phyloP scores from a whole-genome alignment of 805 yeast genomes.

The Tetrapisispora taiwanensis region DNA sequence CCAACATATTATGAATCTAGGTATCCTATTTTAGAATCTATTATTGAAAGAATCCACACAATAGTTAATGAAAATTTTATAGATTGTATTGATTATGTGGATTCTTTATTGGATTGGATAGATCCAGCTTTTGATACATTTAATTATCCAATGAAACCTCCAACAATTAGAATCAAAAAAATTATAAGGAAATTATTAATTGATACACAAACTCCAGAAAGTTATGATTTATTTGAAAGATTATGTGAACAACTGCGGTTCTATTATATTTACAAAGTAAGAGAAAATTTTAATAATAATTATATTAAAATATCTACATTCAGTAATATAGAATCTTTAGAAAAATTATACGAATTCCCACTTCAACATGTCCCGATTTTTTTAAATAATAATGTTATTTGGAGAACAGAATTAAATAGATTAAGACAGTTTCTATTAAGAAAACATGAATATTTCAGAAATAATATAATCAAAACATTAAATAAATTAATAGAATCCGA shows the following conservation, averaged over 20 bases:
- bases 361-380: conserved; percentile 11
- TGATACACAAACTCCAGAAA: background rate
- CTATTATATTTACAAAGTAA: conserved; percentile 16
- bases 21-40: background rate
- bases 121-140: conserved; percentile 18
- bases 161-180: conserved; percentile 15
- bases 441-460: conserved; percentile 9
- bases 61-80: background rate
- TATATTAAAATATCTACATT: conserved; percentile 10
- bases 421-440: conserved; percentile 22
- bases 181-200: conserved; percentile 6
- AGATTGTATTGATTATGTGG: conserved; percentile 15
- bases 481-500: conserved; percentile 15
- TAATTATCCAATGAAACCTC: conserved; percentile 20
- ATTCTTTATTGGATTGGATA: conserved; percentile 20
- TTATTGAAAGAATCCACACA: background rate
- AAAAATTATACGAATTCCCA: conserved; percentile 19
- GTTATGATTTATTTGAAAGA: background rate
- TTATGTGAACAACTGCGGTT: conserved; percentile 8
- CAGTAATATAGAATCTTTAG: conserved; percentile 16
- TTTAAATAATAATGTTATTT: conserved; percentile 7
- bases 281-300: conserved; percentile 17
- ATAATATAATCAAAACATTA: conserved; percentile 8
- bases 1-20: too few species aligned
- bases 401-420: conserved; percentile 13